A percentile compares a stretch with the other conserved stretches of the same genome.
Evolutionary conservation across 768 basidiomycete species (phyloP).

Genomic region (Rhodocollybia butyracea): DNA sequence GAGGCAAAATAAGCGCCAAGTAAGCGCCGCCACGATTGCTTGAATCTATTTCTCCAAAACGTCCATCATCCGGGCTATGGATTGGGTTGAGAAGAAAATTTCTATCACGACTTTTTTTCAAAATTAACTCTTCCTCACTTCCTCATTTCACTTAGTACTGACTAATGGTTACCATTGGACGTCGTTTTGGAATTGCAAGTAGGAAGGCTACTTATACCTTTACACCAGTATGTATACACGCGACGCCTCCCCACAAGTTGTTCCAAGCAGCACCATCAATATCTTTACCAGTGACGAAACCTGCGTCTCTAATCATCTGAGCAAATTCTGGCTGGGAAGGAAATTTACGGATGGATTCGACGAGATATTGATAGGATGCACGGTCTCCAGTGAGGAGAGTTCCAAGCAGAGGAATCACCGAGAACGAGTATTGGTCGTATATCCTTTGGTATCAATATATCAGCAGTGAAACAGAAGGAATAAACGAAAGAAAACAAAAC

Average conservation of each 20-base stretch:
- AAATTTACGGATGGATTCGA: constrained; percentile 95
- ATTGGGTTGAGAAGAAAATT: too few species aligned
- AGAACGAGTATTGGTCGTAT: constrained; percentile 96
- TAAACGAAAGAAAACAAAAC: constrained; percentile 26
- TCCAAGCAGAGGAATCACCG: constrained; percentile 91
- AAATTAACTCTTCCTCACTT: too few species aligned
- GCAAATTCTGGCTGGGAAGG: constrained; percentile 87
- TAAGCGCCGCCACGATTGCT: too few species aligned
- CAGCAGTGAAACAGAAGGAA: neutral
- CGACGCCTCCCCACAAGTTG: constrained; percentile 85
- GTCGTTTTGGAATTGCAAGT: constrained; percentile 12
- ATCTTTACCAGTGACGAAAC: constrained; percentile 71
- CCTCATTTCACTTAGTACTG: too few species aligned
- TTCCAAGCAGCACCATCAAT: constrained; percentile 83
- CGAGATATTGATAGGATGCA: constrained; percentile 94
- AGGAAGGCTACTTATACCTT: constrained; percentile 48
- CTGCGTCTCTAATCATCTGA: constrained; percentile 82
- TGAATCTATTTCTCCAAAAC: too few species aligned
- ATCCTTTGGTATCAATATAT: constrained; percentile 42
- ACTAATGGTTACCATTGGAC: constrained; percentile 15
- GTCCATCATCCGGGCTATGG: too few species aligned
- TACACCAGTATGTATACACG: constrained; percentile 80
- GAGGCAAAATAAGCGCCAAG: too few species aligned
- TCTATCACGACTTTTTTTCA: too few species aligned
- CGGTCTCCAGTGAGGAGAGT: constrained; percentile 95